phyloP scores from a whole-genome alignment of 1,139 yeast genomes.

The Debaryomycetaceae sp. region DNA sequence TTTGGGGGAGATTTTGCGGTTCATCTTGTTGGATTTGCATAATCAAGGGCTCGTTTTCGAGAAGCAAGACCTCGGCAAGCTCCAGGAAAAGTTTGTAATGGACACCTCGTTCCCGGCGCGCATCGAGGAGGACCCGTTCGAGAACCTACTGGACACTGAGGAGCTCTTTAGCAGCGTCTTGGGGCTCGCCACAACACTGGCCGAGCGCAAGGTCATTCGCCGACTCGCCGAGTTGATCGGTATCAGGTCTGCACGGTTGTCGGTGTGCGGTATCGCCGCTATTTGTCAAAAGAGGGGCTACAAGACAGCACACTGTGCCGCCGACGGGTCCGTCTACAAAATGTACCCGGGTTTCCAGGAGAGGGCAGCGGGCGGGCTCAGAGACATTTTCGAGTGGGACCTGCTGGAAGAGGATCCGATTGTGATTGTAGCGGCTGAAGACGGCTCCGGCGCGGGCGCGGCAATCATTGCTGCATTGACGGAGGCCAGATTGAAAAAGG shows the following conservation, averaged over 20 bases:
- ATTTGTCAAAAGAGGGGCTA: slow-evolving; percentile 83
- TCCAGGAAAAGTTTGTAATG: slow-evolving; percentile 59
- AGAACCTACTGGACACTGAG: slow-evolving; percentile 74
- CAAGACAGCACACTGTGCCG: slow-evolving; percentile 82
- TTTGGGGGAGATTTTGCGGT: slow-evolving; percentile 86
- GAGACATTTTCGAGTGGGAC: slow-evolving; percentile 87
- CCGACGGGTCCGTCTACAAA: slow-evolving; percentile 94
- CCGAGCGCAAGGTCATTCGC: slow-evolving; percentile 82
- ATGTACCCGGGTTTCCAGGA: slow-evolving; percentile 89
- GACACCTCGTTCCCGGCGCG: slow-evolving; percentile 87
- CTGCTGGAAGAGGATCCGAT: slow-evolving; percentile 66
- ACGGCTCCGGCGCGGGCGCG: slow-evolving; percentile 98
- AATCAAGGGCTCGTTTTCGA: slow-evolving; percentile 62
- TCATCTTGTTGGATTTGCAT: slow-evolving; percentile 69
- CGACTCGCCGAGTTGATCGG: slow-evolving; percentile 84
- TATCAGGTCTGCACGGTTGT: slow-evolving; percentile 85
- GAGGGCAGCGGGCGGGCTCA: slow-evolving; percentile 83
- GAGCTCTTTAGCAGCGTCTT: slow-evolving; percentile 58
- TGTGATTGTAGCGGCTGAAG: slow-evolving; percentile 85
- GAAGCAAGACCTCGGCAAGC: slow-evolving; percentile 59
- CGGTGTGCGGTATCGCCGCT: slow-evolving; percentile 95
- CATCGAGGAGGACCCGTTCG: slow-evolving; percentile 88
- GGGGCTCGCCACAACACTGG: slow-evolving; percentile 60
- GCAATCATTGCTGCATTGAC: slow-evolving; percentile 96
- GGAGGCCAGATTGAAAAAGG: slow-evolving; percentile 65